Base-by-base conservation (phyloP, 345 rosid species). In the Cochlearia excelsa region DNA sequence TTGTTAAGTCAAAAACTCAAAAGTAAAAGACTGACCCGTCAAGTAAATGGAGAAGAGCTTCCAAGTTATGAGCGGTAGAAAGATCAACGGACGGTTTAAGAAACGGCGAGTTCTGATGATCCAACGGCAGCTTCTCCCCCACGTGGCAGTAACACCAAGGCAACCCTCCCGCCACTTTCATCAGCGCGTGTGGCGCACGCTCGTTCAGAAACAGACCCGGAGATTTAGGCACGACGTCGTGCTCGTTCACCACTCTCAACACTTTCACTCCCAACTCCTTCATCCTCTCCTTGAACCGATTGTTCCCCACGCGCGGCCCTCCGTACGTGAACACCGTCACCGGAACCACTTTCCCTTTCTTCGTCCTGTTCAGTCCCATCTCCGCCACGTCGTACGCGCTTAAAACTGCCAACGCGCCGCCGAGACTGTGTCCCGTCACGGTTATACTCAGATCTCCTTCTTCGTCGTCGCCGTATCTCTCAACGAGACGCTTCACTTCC, bases 81-180 rank as follows among this genome's bases (percentile, higher is more conserved):
- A 70, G 79, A 51, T 86, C 90, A 0, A 35, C 70, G 9, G 79
- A 75, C 0, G 67, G 75, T 33, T 85, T 82, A 65, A 91, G 65
- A 29, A 85, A 91, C 2, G 94, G 95, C 7, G 98, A 91, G 57
- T 74, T 73, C 40, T 55, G 77, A 7, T 85, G 95, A 67, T 84
- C 85, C 9, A 91, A 46, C 9, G 66, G 72, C 63, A 91, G 53
- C 80, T 85, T 91, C 65, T 75, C 87, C 11, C 98, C 96, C 2
- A 84, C 89, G 27, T 91, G 96, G 5, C 81, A 75, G 66, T 87
- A 85, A 71, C 86, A 76, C 98, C 94, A 87, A 4, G 94, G 98
- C 72, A 80, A 34, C 2, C 80, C 73, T 48, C 66, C 86, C 1
- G 65, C 86, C 40, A 84, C 3, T 68, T 77, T 84, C 81, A 77